Percentiles rank a stretch among this genome's conserved stretches.
These are phyloP conservation scores for Rubroboletus pulcherrimus DNA, from an alignment of 768 basidiomycete genomes.

Conservation along the genomic window DNA sequence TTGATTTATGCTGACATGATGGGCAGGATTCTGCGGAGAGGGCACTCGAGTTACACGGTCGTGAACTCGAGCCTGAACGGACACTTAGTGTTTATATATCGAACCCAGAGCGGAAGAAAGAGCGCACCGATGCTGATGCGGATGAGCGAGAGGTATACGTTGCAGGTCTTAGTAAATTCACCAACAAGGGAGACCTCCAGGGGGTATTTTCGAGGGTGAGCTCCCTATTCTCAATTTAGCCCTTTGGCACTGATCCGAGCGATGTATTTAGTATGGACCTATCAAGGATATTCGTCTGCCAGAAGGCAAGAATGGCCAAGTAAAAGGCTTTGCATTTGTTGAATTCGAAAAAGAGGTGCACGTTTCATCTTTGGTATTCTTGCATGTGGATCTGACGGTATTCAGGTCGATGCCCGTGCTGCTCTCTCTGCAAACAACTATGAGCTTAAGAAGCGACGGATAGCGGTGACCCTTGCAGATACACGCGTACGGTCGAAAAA, in stretches of 20 bases:
- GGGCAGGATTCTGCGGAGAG: conserved; percentile 62
- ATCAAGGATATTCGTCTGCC: conserved; percentile 81
- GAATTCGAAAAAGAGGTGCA: conserved; percentile 81
- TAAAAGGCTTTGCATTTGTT: conserved; percentile 88
- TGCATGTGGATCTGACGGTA: background rate
- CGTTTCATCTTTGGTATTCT: background rate
- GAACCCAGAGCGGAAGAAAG: conserved; percentile 85
- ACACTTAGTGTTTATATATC: conserved; percentile 79
- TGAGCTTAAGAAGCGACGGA: conserved; percentile 85
- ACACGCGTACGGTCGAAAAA: conserved; percentile 54
- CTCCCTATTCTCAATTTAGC: background rate
- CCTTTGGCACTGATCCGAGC: conserved; percentile 2
- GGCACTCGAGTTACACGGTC: conserved; percentile 77
- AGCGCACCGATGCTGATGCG: conserved; percentile 83
- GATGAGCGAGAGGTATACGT: conserved; percentile 85
- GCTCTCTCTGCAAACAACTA: conserved; percentile 80
- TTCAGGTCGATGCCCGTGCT: conserved; percentile 62
- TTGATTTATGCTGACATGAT: background rate
- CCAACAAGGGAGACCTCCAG: conserved; percentile 71
- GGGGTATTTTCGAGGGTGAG: conserved; percentile 75
- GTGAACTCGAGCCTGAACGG: conserved; percentile 66
- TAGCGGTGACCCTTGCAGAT: conserved; percentile 85
- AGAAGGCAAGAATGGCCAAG: conserved; percentile 62
- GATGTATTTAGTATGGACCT: conserved; percentile 60
- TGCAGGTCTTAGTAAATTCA: conserved; percentile 77